These are phyloP conservation scores for Jackrogersella multiformis DNA, from an alignment of 495 filamentous ascomycete species.

Conservation along the genomic window DNA sequence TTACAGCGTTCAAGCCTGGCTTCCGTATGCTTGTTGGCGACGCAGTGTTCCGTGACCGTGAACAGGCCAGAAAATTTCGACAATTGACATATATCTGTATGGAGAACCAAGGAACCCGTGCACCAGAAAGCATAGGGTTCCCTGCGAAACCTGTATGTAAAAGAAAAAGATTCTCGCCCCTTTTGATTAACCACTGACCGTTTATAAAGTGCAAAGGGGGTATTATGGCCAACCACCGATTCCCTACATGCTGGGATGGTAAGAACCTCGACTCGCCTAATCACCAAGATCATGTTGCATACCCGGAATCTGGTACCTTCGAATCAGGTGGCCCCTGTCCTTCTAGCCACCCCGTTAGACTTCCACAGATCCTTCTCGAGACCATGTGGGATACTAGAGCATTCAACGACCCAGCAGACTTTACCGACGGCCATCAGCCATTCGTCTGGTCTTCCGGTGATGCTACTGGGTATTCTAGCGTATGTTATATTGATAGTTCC, in stretches of 20 bases:
- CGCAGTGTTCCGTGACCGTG: slow-evolving; percentile 41
- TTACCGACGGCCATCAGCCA: slow-evolving; percentile 53
- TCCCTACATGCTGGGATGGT: slow-evolving; percentile 49
- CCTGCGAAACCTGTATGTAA: slow-evolving; percentile 39
- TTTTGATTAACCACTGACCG: too few species aligned
- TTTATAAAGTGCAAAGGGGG: slow-evolving; percentile 50
- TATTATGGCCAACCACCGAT: slow-evolving; percentile 52
- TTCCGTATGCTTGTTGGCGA: slow-evolving; percentile 57
- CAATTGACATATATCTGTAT: slow-evolving; percentile 53
- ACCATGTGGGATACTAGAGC: slow-evolving; percentile 48
- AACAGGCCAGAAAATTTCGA: slow-evolving; percentile 48
- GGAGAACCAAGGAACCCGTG: slow-evolving; percentile 41
- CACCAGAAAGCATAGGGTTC: slow-evolving; percentile 34
- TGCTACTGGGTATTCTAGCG: slow-evolving; percentile 49
- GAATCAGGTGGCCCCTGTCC: slow-evolving; percentile 51
- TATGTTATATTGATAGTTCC: too few species aligned
- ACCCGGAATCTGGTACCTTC: slow-evolving; percentile 51
- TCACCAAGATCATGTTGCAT: slow-evolving; percentile 54
- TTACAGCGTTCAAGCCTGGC: slow-evolving; percentile 61
- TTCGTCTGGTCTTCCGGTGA: slow-evolving; percentile 58
- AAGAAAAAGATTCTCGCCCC: too few species aligned
- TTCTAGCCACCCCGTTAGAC: slow-evolving; percentile 38
- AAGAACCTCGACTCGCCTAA: slow-evolving; percentile 51
- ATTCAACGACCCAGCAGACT: slow-evolving; percentile 52
- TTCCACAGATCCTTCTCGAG: slow-evolving; percentile 52